A percentile compares a stretch with the other conserved stretches of the same genome.
Conservation (phyloP, 2,329 filamentous ascomycete species). For the Aureobasidium sp. region DNA sequence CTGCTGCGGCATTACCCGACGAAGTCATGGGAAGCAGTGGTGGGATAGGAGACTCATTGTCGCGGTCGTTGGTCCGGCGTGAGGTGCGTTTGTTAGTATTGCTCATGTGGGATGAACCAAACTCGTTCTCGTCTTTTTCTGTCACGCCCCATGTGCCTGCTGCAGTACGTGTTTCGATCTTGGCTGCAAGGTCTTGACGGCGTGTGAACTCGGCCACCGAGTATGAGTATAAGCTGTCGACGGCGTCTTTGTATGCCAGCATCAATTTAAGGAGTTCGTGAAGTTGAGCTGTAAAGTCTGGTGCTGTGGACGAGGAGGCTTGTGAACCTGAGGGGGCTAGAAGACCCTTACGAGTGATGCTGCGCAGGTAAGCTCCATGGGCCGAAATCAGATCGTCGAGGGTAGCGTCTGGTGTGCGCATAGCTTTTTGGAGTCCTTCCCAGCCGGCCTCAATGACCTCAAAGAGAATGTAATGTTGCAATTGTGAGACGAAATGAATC, state of each 20-base stretch:
- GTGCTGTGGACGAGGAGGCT: conserved; percentile 27
- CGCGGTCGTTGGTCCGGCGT: conserved; percentile 18
- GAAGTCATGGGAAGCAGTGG: conserved; percentile 30
- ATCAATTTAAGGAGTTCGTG: conserved; percentile 90
- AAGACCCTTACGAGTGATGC: conserved; percentile 92
- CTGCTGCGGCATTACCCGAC: conserved; percentile 30
- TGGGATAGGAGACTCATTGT: conserved; percentile 38
- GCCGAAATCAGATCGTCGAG: conserved; percentile 92
- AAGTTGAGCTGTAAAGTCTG: conserved; percentile 74
- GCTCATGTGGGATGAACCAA: conserved; percentile 15
- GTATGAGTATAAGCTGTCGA: conserved; percentile 91
- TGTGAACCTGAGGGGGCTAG: conserved; percentile 43
- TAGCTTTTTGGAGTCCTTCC: conserved; percentile 77
- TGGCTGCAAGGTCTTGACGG: conserved; percentile 76
- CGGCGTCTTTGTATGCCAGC: conserved; percentile 86
- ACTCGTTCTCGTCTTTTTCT: conserved; percentile 43
- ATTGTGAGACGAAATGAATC: conserved; percentile 94
- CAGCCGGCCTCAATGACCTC: conserved; percentile 97
- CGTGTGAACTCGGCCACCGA: conserved; percentile 89
- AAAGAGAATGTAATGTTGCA: conserved; percentile 98
- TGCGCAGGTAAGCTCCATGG: conserved; percentile 82
- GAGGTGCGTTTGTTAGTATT: conserved; percentile 8
- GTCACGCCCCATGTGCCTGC: conserved; percentile 57
- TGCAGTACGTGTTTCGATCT: conserved; percentile 59
- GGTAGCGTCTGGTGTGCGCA: conserved; percentile 71